These are phyloP conservation scores for Clarireedia hainanense DNA, from an alignment of 2,329 filamentous ascomycete species.

Conservation along the genomic window DNA sequence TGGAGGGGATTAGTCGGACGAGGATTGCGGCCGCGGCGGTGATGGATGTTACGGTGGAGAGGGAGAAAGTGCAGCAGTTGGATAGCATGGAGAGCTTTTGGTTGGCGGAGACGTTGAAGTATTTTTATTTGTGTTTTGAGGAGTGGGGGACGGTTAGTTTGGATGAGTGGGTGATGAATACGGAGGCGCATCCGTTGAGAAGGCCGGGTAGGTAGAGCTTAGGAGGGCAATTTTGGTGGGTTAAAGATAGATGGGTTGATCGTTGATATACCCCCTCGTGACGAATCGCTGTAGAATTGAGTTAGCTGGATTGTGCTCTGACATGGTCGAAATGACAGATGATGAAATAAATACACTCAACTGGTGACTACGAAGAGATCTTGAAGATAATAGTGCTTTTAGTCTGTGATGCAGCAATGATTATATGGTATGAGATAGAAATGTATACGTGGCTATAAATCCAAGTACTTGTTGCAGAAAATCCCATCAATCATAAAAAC, in stretches of 20 bases:
- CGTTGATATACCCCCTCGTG: not conserved
- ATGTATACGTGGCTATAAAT: not conserved
- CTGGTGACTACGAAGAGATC: no score
- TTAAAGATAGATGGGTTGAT: not conserved
- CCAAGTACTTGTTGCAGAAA: not conserved
- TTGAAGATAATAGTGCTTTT: no score
- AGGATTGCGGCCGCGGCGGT: conserved; percentile 37
- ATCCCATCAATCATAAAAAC: not conserved
- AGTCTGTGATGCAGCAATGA: not conserved
- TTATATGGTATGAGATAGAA: no score
- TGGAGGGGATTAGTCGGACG: conserved; percentile 36
- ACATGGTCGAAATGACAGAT: no score
- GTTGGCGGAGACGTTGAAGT: conserved; percentile 61
- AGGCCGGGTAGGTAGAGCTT: not conserved
- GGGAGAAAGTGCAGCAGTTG: conserved; percentile 32
- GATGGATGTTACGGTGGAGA: conserved; percentile 31
- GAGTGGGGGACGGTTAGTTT: conserved; percentile 46
- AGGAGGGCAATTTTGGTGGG: not conserved
- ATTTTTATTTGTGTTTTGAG: conserved; percentile 46
- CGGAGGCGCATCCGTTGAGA: conserved; percentile 25
- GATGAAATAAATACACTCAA: no score
- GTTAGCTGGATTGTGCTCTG: no score
- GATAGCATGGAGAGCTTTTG: conserved; percentile 49
- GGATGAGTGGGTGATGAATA: conserved; percentile 50
- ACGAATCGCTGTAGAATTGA: no score